Base-by-base conservation (phyloP, 1,284 basidiomycete species). In the Porogramme epimiltina region DNA sequence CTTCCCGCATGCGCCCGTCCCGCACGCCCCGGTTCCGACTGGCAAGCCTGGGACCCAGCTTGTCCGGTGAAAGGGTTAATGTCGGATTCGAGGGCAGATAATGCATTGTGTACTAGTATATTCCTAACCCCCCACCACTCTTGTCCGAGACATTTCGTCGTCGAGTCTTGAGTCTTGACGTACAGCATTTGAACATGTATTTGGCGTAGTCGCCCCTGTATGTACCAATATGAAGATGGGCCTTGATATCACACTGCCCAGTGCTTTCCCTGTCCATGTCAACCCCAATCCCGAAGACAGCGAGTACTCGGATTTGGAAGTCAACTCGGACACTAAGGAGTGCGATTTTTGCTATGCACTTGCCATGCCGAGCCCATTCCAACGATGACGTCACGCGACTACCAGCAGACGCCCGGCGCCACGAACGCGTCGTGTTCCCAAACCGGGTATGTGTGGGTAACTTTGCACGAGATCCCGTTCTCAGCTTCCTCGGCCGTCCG, bases 1-100 rank as follows among this genome's bases (percentile, higher is more conserved):
- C 70, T 60, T 72, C 18, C 85, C 85, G 22, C 84, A 87, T 55
- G 85, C 85, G 0, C 84, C 81, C 9, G 83, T 86, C 41, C 85
- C 84, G n/a, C 84, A 87, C 62, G 82, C 85, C 0, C 84, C 85
- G 3, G 54, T 81, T 54, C 83, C 84, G 8, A 73, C 70, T 52
- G 84, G 85, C 51, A 69, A 70, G 54, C 81, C 82, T 20, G 69
- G 77, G 33, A 83, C 82, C 41, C 82, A 83, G 58, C 65, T 62
- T 36, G 49, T 55, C 40, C 68, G 68, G 47, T 64, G 52, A 65
- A 37, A n/a, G 16, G 4, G 31, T 37, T 22, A 25, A 20, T 13
- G 34, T 39, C 36, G 16, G 16, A 10, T 5, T 22, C 24, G 8
- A 18, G 18, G n/a, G 19, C 23, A 6, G 46, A 38, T 24, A 5